Conservation (phyloP, 768 basidiomycete species). For the Phylloporus rhodoxanthus region DNA sequence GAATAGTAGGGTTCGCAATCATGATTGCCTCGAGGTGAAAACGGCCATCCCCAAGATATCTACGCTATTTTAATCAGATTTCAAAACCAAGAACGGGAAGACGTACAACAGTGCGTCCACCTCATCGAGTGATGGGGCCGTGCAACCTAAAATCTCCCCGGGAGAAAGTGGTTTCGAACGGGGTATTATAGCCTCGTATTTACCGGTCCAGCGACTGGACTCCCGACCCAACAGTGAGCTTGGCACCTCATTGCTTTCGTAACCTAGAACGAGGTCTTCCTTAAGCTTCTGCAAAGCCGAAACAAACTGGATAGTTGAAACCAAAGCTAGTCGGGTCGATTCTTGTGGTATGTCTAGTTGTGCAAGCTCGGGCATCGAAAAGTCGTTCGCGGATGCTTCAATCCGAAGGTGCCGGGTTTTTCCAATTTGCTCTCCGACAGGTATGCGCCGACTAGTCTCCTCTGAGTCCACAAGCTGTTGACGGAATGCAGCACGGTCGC, state of each 20-base stretch:
- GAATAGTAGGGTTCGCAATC: slow-evolving; percentile 95
- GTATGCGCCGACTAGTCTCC: slow-evolving; percentile 40
- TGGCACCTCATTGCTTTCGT: slow-evolving; percentile 9
- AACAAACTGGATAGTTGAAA: slow-evolving; percentile 97
- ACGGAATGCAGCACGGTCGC: slow-evolving; percentile 60
- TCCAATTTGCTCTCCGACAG: slow-evolving; percentile 41
- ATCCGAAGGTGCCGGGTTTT: slow-evolving; percentile 51
- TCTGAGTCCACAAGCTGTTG: slow-evolving; percentile 57
- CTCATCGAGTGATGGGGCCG: slow-evolving; percentile 72
- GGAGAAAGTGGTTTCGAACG: slow-evolving; percentile 90
- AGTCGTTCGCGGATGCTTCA: slow-evolving; percentile 31
- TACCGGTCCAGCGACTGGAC: slow-evolving; percentile 45
- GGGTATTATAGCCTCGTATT: slow-evolving; percentile 73
- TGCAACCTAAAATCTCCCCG: slow-evolving; percentile 96
- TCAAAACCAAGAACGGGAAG: neutral
- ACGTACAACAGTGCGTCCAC: slow-evolving; percentile 90
- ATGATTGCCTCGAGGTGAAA: slow-evolving; percentile 99
- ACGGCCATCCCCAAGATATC: slow-evolving; percentile 95
- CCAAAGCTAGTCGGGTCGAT: slow-evolving; percentile 76
- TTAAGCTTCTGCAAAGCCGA: slow-evolving; percentile 84
- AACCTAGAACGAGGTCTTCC: slow-evolving; percentile 59
- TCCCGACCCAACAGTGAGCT: slow-evolving; percentile 3
- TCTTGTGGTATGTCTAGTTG: slow-evolving; percentile 18
- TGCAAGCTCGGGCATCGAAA: slow-evolving; percentile 3
- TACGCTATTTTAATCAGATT: slow-evolving; percentile 28